Percentiles rank a stretch among this genome's conserved stretches.
These are phyloP conservation scores for Populus hybrid DNA, from an alignment of 441 rosid species.

Conservation along the genomic window DNA sequence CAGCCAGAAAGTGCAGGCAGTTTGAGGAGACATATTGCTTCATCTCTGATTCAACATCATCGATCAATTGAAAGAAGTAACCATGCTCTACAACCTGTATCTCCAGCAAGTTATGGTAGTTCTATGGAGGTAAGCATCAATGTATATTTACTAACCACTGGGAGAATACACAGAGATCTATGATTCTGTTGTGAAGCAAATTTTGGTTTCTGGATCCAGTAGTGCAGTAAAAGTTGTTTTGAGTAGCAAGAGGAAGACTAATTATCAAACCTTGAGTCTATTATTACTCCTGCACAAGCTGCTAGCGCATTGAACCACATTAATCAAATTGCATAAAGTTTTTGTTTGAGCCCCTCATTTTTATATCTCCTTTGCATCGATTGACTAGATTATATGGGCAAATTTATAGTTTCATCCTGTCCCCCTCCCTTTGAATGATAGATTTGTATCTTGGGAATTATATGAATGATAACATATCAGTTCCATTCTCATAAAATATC, in stretches of 20 bases:
- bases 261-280: not conserved
- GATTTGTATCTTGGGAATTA: not conserved
- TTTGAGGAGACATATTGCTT: conserved; percentile 72
- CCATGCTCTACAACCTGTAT: conserved; percentile 68
- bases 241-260: not conserved
- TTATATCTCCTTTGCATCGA: not conserved
- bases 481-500: not conserved
- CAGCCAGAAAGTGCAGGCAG: conserved; percentile 94
- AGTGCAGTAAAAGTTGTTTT: not conserved
- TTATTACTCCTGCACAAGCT: not conserved
- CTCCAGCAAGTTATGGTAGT: conserved; percentile 84
- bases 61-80: too few relatives aligned
- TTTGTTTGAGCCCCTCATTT: not conserved
- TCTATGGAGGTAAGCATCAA: conserved; percentile 64
- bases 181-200: not conserved
- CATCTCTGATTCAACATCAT: conserved; percentile 80
- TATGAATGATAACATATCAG: not conserved
- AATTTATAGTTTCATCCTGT: not conserved
- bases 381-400: not conserved
- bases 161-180: not conserved
- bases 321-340: not conserved
- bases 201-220: not conserved
- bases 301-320: not conserved
- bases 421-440: not conserved
- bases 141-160: not conserved